Conservation (phyloP, 768 basidiomycete genomes). For the Leccinum disarticulatum region DNA sequence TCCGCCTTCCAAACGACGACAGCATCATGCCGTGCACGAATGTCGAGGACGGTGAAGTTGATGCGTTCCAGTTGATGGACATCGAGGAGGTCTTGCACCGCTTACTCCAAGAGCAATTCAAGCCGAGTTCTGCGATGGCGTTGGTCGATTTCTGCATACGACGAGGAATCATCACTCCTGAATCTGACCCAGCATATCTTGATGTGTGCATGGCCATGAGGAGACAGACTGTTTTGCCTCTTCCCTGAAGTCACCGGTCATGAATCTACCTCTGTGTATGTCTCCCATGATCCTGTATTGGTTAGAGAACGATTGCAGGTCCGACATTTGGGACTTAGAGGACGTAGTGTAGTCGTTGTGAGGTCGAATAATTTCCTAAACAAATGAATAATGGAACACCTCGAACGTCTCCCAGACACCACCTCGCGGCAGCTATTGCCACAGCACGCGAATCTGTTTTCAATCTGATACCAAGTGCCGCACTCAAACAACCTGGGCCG, state of each 20-base stretch:
- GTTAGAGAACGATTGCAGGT: neutral
- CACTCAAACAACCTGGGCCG: no score
- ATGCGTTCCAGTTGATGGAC: conserved; percentile 40
- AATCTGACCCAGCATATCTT: conserved; percentile 24
- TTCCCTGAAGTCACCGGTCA: conserved; percentile 12
- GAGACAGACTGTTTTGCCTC: conserved; percentile 18
- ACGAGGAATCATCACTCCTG: conserved; percentile 31
- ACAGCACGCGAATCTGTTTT: neutral
- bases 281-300: neutral
- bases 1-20: conserved; percentile 38
- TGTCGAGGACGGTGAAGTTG: conserved; percentile 42
- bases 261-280: neutral
- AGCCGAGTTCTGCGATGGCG: conserved; percentile 44
- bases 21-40: conserved; percentile 37
- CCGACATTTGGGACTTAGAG: neutral
- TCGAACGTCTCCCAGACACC: neutral
- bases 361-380: neutral
- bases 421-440: neutral
- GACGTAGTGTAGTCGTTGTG: neutral
- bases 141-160: conserved; percentile 43
- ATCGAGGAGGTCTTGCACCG: conserved; percentile 33
- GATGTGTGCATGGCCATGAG: conserved; percentile 27
- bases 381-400: neutral
- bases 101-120: conserved; percentile 38
- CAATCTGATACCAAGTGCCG: no score